Conservation (phyloP, 1,284 basidiomycete genomes). For the Coniferiporia weirii region DNA sequence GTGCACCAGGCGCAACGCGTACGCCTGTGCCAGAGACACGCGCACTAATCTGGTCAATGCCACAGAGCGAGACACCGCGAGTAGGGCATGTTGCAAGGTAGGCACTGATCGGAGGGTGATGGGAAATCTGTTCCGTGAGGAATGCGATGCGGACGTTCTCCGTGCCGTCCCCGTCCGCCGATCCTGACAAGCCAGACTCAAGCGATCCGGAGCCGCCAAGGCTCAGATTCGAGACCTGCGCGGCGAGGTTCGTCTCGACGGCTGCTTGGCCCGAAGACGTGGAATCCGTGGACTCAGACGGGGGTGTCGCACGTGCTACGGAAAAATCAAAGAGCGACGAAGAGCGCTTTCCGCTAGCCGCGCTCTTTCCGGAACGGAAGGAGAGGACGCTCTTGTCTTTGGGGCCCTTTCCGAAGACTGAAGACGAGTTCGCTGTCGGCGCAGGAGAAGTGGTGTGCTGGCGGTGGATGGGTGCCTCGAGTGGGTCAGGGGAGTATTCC, state of each 20-base stretch:
- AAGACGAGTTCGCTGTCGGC: slow-evolving; percentile 26
- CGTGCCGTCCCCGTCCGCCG: slow-evolving; percentile 24
- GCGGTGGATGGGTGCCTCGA: slow-evolving; percentile 42
- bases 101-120: slow-evolving; percentile 93
- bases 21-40: slow-evolving; percentile 83
- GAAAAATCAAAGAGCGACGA: slow-evolving; percentile 15
- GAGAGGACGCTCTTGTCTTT: slow-evolving; percentile 56
- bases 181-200: slow-evolving; percentile 28
- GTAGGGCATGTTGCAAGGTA: slow-evolving; percentile 79
- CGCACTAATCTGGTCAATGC: slow-evolving; percentile 91
- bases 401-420: slow-evolving; percentile 29
- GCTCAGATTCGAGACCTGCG: slow-evolving; percentile 55
- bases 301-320: slow-evolving; percentile 12
- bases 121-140: slow-evolving; percentile 85
- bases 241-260: slow-evolving; percentile 38
- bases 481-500: slow-evolving; percentile 44
- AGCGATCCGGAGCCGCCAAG: slow-evolving; percentile 32
- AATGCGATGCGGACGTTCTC: slow-evolving; percentile 61
- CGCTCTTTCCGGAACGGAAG: slow-evolving; percentile 33
- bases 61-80: slow-evolving; percentile 65
- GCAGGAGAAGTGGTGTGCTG: slow-evolving; percentile 36
- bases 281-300: slow-evolving; percentile 11
- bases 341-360: slow-evolving; percentile 5
- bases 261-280: slow-evolving; percentile 35
- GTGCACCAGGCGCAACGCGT: slow-evolving; percentile 75